Evolutionary conservation across 2,329 filamentous ascomycete species (phyloP).

Genomic region (Eutypa lata): DNA sequence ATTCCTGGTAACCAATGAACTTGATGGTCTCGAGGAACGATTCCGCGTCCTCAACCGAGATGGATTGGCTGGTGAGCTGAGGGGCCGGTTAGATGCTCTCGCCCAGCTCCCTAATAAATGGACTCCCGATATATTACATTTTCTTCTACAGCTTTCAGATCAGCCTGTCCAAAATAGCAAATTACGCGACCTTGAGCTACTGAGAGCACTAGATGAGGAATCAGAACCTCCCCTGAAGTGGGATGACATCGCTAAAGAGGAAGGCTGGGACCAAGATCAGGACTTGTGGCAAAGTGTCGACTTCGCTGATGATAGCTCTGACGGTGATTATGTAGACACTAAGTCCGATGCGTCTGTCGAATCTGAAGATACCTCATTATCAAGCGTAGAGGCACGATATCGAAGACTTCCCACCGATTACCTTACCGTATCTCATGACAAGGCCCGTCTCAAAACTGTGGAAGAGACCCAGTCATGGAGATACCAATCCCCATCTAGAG

Average conservation of each 20-base stretch:
- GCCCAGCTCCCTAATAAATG: constrained; percentile 54
- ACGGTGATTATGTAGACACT: constrained; percentile 47
- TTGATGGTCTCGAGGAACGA: constrained; percentile 79
- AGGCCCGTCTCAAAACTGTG: constrained; percentile 33
- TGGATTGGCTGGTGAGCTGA: constrained; percentile 69
- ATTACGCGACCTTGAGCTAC: constrained; percentile 58
- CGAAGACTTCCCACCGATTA: constrained; percentile 30
- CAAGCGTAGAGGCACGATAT: constrained; percentile 27
- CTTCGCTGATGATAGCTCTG: constrained; percentile 62
- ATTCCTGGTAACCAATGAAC: constrained; percentile 64
- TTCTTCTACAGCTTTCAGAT: constrained; percentile 80
- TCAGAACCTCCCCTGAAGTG: constrained; percentile 60
- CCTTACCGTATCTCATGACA: constrained; percentile 32
- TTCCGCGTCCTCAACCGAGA: constrained; percentile 80
- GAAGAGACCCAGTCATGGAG: constrained; percentile 47
- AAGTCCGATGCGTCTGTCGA: constrained; percentile 30
- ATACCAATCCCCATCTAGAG: constrained; percentile 17
- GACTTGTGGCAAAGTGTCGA: constrained; percentile 70
- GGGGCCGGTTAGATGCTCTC: constrained; percentile 57
- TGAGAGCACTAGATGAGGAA: constrained; percentile 44
- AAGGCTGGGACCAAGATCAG: constrained; percentile 66
- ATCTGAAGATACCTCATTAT: constrained; percentile 35
- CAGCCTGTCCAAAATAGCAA: constrained; percentile 69
- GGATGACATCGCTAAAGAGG: constrained; percentile 75
- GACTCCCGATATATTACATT: constrained; percentile 74